Evolutionary conservation across 1,284 basidiomycete genomes (phyloP), one percentile per base, ranked within the genome.

Genomic region (Tilletiopsis washingtonensis): DNA sequence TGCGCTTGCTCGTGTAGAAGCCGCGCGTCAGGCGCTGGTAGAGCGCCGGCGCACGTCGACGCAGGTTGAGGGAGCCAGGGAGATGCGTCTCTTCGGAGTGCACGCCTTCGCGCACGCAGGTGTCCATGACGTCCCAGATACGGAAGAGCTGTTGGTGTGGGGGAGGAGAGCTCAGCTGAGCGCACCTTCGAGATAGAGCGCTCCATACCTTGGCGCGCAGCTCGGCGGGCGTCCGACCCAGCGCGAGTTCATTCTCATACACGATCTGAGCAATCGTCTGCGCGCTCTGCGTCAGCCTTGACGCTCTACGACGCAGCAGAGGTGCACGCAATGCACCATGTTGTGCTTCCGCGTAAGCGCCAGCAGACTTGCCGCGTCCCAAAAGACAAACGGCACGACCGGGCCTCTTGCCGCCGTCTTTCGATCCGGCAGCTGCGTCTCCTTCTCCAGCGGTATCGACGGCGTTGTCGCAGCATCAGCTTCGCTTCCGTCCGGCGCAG

Each of bases 61-160:
- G 47, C 43, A 71, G 58, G 4, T 51, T 53, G 27, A 97, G 75
- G 9, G 88, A 81, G 19, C 93, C 91, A 0, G 93, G 93, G 4
- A 97, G 80, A 15, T 80, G 81, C 39, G 79, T 78, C 59, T 93
- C 88, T 0, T 79, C 77, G 0, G 86, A 80, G 7, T 86, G 84
- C 15, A 94, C 89, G 21, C 91, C 91, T 2, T 81, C 81, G 19
- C 84, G 84, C 57, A 96, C 96, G 69, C 89, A 93, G 51, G 84
- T 81, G 71, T 96, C 91, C 91, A 96, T 96, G 2, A 90, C 86
- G 43, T 77, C 71, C 90, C 91, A 96, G 47, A 96, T 90, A 49
- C 54, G 56, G 53, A 53, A 49, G 40, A 45, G 36, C 38, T 19
- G 46, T n/a, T 7, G 14, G 27, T 15, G 24, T 34, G 32, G 12